A percentile compares a stretch with the other conserved stretches of the same genome.
phyloP scores from a whole-genome alignment of 2,329 filamentous ascomycete genomes.

The Xylaria sp. region DNA sequence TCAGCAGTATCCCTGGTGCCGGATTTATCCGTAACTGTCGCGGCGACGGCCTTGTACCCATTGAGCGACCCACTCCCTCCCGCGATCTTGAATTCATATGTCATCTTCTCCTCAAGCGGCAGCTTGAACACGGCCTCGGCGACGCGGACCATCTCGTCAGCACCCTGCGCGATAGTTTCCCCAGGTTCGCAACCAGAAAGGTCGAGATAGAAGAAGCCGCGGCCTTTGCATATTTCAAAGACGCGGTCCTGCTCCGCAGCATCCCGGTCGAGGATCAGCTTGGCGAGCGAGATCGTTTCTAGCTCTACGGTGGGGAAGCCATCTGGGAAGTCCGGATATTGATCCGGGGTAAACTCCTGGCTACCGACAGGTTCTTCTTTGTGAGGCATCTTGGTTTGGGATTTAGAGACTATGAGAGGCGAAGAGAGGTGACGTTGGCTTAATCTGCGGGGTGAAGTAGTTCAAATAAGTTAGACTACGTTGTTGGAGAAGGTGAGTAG shows the following conservation, averaged over 20 bases:
- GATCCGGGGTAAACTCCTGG: slow-evolving; percentile 44
- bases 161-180: slow-evolving; percentile 37
- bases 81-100: slow-evolving; percentile 35
- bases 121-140: slow-evolving; percentile 45
- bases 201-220: slow-evolving; percentile 50
- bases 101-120: slow-evolving; percentile 47
- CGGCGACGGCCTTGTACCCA: slow-evolving; percentile 50
- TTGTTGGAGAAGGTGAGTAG: background rate
- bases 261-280: slow-evolving; percentile 39
- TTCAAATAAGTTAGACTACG: background rate
- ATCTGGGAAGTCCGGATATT: slow-evolving; percentile 45
- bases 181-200: slow-evolving; percentile 42
- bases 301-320: slow-evolving; percentile 45
- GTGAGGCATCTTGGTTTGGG: slow-evolving; percentile 41
- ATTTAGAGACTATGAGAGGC: background rate
- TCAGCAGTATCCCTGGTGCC: slow-evolving; percentile 49
- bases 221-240: slow-evolving; percentile 44
- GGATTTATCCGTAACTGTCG: slow-evolving; percentile 44
- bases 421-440: background rate
- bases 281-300: slow-evolving; percentile 46
- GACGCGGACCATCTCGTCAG: slow-evolving; percentile 40
- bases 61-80: slow-evolving; percentile 41
- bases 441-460: background rate
- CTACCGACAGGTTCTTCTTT: slow-evolving; percentile 35
- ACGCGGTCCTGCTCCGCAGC: slow-evolving; percentile 42